phyloP scores from a whole-genome alignment of 495 filamentous ascomycete species.

The Tuber aestivum region DNA sequence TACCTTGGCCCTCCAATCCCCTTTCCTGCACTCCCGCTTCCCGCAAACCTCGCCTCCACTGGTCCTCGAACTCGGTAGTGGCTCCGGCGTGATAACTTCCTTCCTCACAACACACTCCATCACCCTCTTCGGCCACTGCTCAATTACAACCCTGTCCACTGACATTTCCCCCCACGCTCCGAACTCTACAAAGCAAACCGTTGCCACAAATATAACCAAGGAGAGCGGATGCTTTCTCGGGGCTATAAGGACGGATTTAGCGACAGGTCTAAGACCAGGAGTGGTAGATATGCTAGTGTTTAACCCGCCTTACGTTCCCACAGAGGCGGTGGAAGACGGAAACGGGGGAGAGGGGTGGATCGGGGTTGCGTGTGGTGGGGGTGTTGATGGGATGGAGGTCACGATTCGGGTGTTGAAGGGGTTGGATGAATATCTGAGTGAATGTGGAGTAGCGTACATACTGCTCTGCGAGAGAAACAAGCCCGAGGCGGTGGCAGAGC shows the following conservation, averaged over 20 bases:
- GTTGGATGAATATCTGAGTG: slow-evolving; percentile 58
- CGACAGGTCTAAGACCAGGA: slow-evolving; percentile 51
- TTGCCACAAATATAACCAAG: slow-evolving; percentile 43
- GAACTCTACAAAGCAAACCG: slow-evolving; percentile 59
- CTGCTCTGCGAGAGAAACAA: slow-evolving; percentile 82
- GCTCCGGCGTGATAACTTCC: slow-evolving; percentile 83
- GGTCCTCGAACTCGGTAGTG: slow-evolving; percentile 79
- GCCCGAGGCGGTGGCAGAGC: slow-evolving; percentile 65
- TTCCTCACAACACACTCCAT: slow-evolving; percentile 72
- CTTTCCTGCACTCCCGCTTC: slow-evolving; percentile 66
- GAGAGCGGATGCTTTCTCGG: slow-evolving; percentile 50
- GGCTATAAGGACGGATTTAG: slow-evolving; percentile 61
- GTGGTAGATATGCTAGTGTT: slow-evolving; percentile 80
- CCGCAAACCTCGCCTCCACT: slow-evolving; percentile 50
- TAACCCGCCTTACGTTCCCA: slow-evolving; percentile 95
- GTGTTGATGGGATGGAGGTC: slow-evolving; percentile 83
- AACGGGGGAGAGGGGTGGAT: slow-evolving; percentile 49
- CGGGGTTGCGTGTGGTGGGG: slow-evolving; percentile 82
- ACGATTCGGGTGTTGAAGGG: slow-evolving; percentile 69
- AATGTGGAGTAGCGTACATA: slow-evolving; percentile 75
- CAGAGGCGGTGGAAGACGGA: slow-evolving; percentile 58
- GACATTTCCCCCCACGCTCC: slow-evolving; percentile 83
- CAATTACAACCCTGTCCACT: slow-evolving; percentile 65
- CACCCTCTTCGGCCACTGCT: slow-evolving; percentile 62
- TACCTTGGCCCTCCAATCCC: slow-evolving; percentile 75